These are phyloP conservation scores for Magnusiomyces ingens DNA, from an alignment of 1,139 yeast species.

Conservation along the genomic window DNA sequence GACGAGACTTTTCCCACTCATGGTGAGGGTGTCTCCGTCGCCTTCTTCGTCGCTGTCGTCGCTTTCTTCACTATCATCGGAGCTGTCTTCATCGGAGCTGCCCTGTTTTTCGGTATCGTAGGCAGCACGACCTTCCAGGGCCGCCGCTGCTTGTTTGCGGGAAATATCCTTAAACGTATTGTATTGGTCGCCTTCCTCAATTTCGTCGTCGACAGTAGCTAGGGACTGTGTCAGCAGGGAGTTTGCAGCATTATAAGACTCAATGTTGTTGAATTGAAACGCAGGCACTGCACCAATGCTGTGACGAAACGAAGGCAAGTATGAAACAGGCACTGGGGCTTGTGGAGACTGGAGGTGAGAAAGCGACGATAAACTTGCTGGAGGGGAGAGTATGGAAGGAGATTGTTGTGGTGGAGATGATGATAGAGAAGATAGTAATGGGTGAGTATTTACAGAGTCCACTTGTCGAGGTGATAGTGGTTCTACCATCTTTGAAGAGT, in stretches of 20 bases:
- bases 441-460: neutral
- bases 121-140: too few species aligned
- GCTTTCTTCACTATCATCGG: neutral
- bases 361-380: neutral
- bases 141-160: neutral
- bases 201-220: constrained; percentile 3
- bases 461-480: neutral
- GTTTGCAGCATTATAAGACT: neutral
- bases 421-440: neutral
- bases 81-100: neutral
- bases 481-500: neutral
- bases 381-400: too few species aligned
- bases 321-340: neutral
- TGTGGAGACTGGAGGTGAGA: neutral
- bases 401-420: neutral
- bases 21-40: neutral
- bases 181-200: constrained; percentile 3
- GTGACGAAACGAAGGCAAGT: neutral
- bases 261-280: neutral
- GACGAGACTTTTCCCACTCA: neutral
- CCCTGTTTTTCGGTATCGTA: too few species aligned
- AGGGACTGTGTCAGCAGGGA: neutral
- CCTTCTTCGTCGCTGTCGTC: neutral
- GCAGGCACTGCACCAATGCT: neutral
- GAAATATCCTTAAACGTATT: neutral